A percentile compares a stretch with the other conserved stretches of the same genome.
phyloP scores from a whole-genome alignment of 2,329 filamentous ascomycete species.

The Botryotinia narcissicola region DNA sequence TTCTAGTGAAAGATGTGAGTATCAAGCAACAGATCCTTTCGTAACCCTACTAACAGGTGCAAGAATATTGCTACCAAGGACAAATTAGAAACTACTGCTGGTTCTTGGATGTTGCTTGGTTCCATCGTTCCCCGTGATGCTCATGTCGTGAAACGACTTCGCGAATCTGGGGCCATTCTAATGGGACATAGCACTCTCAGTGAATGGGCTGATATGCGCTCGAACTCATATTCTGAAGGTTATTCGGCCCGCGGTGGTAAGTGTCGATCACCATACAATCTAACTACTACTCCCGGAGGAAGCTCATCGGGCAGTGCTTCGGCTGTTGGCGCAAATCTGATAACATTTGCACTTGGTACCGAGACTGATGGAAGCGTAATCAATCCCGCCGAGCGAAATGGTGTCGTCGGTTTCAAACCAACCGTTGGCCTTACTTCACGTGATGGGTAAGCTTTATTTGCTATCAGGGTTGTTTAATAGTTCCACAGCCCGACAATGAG shows the following conservation, averaged over 20 bases:
- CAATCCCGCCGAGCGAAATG: slow-evolving; percentile 67
- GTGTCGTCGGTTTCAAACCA: slow-evolving; percentile 71
- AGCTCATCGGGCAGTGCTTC: slow-evolving; percentile 65
- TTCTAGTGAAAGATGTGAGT: slow-evolving; percentile 63
- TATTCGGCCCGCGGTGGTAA: slow-evolving; percentile 65
- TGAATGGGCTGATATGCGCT: slow-evolving; percentile 74
- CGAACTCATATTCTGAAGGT: slow-evolving; percentile 65
- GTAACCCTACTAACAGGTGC: background rate
- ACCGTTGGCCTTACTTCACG: slow-evolving; percentile 71
- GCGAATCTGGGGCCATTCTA: slow-evolving; percentile 60
- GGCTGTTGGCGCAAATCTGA: slow-evolving; percentile 61
- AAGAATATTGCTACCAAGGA: slow-evolving; percentile 64
- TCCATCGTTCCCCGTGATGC: slow-evolving; percentile 67
- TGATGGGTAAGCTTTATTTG: slow-evolving; percentile 40
- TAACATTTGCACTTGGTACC: slow-evolving; percentile 66
- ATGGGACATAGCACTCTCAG: slow-evolving; percentile 69
- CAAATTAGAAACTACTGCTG: slow-evolving; percentile 71
- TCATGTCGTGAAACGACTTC: slow-evolving; percentile 58
- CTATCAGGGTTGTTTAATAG: background rate
- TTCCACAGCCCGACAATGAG: slow-evolving; percentile 45
- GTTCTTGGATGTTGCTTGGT: slow-evolving; percentile 64
- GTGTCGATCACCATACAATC: slow-evolving; percentile 63
- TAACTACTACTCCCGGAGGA: slow-evolving; percentile 66
- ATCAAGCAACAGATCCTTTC: background rate
- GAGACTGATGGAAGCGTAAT: slow-evolving; percentile 74